A percentile compares a stretch with the other conserved stretches of the same genome.
phyloP scores from a whole-genome alignment of 1,284 basidiomycete species.

The Ceratobasidium sp. region DNA sequence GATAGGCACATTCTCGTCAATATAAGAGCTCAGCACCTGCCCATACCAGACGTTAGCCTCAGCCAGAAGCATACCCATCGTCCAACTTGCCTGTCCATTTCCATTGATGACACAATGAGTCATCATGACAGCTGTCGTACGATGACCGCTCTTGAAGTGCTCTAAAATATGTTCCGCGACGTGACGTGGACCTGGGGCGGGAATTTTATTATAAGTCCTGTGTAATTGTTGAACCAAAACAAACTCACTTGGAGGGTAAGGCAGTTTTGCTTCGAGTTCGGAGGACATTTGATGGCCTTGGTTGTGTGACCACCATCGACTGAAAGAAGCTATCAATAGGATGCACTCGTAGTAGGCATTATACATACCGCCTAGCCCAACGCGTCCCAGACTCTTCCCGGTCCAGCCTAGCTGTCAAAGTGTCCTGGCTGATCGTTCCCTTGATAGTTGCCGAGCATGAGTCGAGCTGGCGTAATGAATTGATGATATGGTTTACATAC shows the following conservation, averaged over 20 bases:
- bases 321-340: neutral
- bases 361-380: constrained; percentile 28
- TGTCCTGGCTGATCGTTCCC: constrained; percentile 36
- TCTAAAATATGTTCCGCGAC: constrained; percentile 34
- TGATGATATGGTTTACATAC: constrained; percentile 43
- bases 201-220: constrained; percentile 51
- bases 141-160: constrained; percentile 30
- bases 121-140: constrained; percentile 34
- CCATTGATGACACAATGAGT: constrained; percentile 34
- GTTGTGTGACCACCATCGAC: constrained; percentile 35
- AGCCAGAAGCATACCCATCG: constrained; percentile 46
- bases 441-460: neutral
- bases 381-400: constrained; percentile 32
- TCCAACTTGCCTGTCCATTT: constrained; percentile 13
- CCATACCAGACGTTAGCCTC: constrained; percentile 21
- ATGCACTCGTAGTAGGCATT: constrained; percentile 38
- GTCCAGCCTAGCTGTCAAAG: constrained; percentile 29
- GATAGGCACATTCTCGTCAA: constrained; percentile 34
- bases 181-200: constrained; percentile 1
- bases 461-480: constrained; percentile 43
- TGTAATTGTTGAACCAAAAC: neutral
- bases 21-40: constrained; percentile 21
- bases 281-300: constrained; percentile 28
- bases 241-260: constrained; percentile 25
- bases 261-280: constrained; percentile 32